Base-by-base conservation (phyloP, 306 rosid species). In the Casuarina cunninghamiana region DNA sequence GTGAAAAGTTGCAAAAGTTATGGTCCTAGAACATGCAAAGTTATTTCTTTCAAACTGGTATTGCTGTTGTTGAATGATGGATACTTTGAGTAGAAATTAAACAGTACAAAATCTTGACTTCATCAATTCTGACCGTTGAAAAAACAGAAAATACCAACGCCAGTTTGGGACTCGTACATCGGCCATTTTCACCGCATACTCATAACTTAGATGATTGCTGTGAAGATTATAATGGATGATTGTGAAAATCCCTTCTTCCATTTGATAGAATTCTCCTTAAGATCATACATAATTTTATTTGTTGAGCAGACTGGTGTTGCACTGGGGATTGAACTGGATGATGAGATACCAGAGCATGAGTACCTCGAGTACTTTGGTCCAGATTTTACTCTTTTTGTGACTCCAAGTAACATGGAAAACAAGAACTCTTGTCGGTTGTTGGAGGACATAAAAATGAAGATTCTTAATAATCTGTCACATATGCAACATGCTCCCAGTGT, bases 351-450 rank as follows among this genome's bases (percentile, higher is more conserved):
- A 49, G 84, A 83, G 49, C 86, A 86, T 71, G 89, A 86, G 78
- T 86, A 86, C 71, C 83, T 82, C 39, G 89, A 86, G 84, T 86
- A 86, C 72, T 86, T 86, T 80, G 89, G 89, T 71, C 89, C 89
- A 61, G 89, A 83, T 44, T 86, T 82, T 45, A 75, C 84, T 49
- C 86, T 86, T 73, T 86, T 82, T 45, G 89, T 86, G 73, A 86
- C 82, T 54, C 89, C 89, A 41, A 86, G 86, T 80, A 86, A 86
- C 86, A 86, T 86, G 89, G 89, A 86, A 80, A 86, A 86, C 82
- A 85, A 85, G 77, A 85, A 85, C 78, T 82, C 84, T 53, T 82
- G 80, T 39, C 65, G 71, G 37, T 79, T 77, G 77, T 71, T 85
- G 84, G 86, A 85, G 60, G 86, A 82, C 17, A 82, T 85, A 16